These are phyloP conservation scores for Colletotrichum echinochloae DNA, from an alignment of 2,329 filamentous ascomycete genomes.

Conservation along the genomic window DNA sequence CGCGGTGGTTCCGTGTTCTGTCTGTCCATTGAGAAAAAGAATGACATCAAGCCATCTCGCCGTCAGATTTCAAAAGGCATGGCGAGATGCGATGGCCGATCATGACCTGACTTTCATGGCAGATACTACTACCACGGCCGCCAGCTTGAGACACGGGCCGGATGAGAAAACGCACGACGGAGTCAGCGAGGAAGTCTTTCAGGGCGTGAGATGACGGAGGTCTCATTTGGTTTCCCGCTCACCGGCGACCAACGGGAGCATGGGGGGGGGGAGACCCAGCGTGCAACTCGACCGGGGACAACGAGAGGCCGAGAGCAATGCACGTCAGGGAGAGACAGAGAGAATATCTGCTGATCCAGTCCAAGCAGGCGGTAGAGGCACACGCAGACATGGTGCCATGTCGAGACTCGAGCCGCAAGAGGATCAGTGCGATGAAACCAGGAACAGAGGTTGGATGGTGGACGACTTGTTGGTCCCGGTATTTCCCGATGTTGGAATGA, in stretches of 20 bases:
- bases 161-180: conserved; percentile 2
- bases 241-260: conserved; percentile 32
- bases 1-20: background rate
- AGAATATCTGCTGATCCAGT: conserved; percentile 16
- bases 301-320: background rate
- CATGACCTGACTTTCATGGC: conserved; percentile 31
- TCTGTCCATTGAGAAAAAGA: background rate
- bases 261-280: conserved; percentile 2
- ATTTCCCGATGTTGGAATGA: conserved; percentile 29
- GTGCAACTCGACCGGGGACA: background rate
- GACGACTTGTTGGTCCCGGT: conserved; percentile 26
- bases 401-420: conserved; percentile 31
- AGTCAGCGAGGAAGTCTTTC: background rate
- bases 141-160: conserved; percentile 21
- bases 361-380: conserved; percentile 36
- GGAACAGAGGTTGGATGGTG: conserved; percentile 33
- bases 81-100: conserved; percentile 34
- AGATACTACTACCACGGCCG: conserved; percentile 25
- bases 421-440: conserved; percentile 35
- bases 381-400: conserved; percentile 31
- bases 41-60: conserved; percentile 28
- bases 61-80: conserved; percentile 27
- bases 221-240: conserved; percentile 5
- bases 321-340: conserved; percentile 25
- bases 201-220: background rate